Evolutionary conservation across 352 stramenopile genomes (phyloP), one percentile per base, ranked within the genome.

Genomic region (Phytophthora pluvialis): DNA sequence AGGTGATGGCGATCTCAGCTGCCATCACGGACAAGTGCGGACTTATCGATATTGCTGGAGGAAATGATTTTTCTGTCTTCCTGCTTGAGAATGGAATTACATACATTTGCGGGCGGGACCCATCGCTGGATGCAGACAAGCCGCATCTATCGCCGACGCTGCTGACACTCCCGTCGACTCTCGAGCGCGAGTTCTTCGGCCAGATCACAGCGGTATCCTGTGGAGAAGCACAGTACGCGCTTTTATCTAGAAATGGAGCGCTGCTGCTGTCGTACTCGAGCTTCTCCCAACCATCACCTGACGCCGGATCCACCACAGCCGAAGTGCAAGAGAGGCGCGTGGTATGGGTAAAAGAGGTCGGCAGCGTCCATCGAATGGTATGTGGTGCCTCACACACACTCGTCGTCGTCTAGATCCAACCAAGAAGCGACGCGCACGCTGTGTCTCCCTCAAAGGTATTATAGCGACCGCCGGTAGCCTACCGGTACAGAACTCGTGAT

Each of bases 1-100:
- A 89, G 53, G 73, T 94, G 36, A 70, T 90, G 62, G 68, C 78
- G 11, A 66, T 91, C 25, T 71, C 85, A 13, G 46, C 68, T 26
- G 28, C 43, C 11, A 59, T 67, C 15, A 38, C 32, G 4, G 63
- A 53, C 6, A 43, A 29, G 11, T 80, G 50, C 35, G 47, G 44
- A 26, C 11, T 85, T 4, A 35, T 68, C 4, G 68, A 81, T 36
- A 51, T 75, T 15, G 67, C 72, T 9, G 77, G 64, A 15, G 77
- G 77, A 7, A 79, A 63, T 26, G 60, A 73, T 13, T 82, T 82
- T 29, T 81, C 77, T 12, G 21, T 85, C 1, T 85, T 85, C 25
- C 47, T 79, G 32, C 29, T 70, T 0, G 39, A 67, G 5, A 81
- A 73, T 28, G 73, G 74, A 10, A 70, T 36, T 0, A 48, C 45